Percentiles rank a stretch among this genome's conserved stretches.
Conservation (phyloP, 2,329 filamentous ascomycete genomes). For the Dothiorella sarmentorum region DNA sequence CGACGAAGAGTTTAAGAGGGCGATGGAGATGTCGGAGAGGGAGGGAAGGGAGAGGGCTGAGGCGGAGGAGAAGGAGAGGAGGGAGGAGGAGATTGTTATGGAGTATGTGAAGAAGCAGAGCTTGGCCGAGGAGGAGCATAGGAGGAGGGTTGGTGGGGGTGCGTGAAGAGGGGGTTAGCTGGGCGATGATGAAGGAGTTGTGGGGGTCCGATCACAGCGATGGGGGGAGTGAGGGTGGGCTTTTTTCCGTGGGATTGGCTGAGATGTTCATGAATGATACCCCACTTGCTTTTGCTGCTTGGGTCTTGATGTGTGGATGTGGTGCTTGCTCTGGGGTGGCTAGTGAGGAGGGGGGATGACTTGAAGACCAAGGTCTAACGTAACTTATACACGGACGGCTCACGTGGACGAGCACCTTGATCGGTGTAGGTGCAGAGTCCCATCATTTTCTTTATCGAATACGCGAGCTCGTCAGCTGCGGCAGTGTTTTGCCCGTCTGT, state of each 20-base stretch:
- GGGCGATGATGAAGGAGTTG: not conserved
- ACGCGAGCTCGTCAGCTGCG: too few relatives aligned
- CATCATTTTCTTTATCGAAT: too few relatives aligned
- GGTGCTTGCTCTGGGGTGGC: too few relatives aligned
- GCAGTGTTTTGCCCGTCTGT: too few relatives aligned
- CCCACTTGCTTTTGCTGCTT: not conserved
- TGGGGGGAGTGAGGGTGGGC: not conserved
- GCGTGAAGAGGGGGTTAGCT: not conserved
- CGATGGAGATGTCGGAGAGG: constrained; percentile 31
- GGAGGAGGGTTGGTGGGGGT: constrained; percentile 32
- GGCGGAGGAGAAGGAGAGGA: constrained; percentile 39
- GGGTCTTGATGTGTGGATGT: not conserved
- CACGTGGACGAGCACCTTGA: too few relatives aligned
- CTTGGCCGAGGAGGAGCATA: constrained; percentile 61
- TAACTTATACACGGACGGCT: too few relatives aligned
- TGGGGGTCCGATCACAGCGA: not conserved
- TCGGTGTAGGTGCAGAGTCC: too few relatives aligned
- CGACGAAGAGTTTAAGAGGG: constrained; percentile 35
- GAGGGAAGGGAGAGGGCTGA: constrained; percentile 22
- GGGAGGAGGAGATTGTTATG: constrained; percentile 65
- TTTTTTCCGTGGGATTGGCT: not conserved
- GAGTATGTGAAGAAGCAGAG: constrained; percentile 78
- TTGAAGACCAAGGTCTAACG: too few relatives aligned
- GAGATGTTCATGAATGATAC: constrained; percentile 6
- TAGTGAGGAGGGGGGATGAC: too few relatives aligned